Base-by-base conservation (phyloP, 108 stramenopile species). In the Pseudonitzschia multiseries region DNA sequence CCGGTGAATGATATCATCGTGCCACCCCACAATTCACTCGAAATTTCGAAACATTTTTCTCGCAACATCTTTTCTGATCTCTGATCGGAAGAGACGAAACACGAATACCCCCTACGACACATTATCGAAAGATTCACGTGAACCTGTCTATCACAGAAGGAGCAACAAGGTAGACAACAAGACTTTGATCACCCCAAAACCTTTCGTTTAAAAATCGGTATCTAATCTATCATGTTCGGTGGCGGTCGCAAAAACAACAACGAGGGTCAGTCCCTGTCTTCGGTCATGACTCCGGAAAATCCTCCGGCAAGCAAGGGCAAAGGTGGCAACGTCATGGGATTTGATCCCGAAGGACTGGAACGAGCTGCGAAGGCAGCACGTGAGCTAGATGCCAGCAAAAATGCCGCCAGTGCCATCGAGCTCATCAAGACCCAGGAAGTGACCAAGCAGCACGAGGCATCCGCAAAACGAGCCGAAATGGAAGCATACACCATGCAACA, bases 281-380 rank as follows among this genome's bases (percentile, higher is more conserved):
- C 81, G 10, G 89, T 78, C 67, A 89, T 94, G 87, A 56, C 84
- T 28, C 93, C 93, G 15, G 93, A 90, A 71, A 94, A 94, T 84
- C 69, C 93, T 31, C 89, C 90, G 28, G 75, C 83, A 27, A 73
- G 42, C 13, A 48, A 60, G 10, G 70, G 74, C 12, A 72, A 84
- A 33, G 78, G 87, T 28, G 68, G 75, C 26, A 50, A 28, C 53
- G 83, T 93, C 27, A 92, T 92, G 15, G 94, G 94, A 33, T 97
- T 97, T 72, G 96, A 97, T 79, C 94, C 95, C 31, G 90, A 94
- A 75, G 96, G 93, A 29, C 85, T 97, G 67, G 96, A 97, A 82
- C 92, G 96, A 31, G 96, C 94, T 56, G 96, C 96, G 65, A 96
- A 95, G 73, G 96, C 96, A 28, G 93, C 93, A 8, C 79, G 91